Evolutionary conservation across 2,329 filamentous ascomycete genomes (phyloP), one percentile per base, ranked within the genome.

Genomic region (Epichloe scottii): DNA sequence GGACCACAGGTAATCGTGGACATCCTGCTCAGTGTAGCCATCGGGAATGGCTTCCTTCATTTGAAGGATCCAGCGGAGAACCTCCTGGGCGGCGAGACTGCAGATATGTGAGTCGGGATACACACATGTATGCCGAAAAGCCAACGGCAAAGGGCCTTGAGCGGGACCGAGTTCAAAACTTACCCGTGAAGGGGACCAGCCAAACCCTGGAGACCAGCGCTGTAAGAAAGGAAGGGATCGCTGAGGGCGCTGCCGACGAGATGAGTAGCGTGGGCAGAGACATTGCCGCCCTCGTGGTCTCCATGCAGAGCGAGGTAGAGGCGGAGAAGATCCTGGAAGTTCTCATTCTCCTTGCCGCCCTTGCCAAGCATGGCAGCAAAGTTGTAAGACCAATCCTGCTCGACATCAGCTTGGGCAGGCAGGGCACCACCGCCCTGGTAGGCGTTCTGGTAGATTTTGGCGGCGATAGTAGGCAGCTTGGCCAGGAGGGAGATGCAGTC

Each of bases 351-450:
- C 68, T 85, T 81, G 58, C 89, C 89, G 48, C 84, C 81, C 74
- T 94, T 95, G 63, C 91, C 91, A 50, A 97, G 80, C 82, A 97
- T 89, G 58, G 89, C 87, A 44, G 93, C 93, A 63, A 96, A 98
- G 78, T 98, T 98, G 77, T 96, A 95, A 0, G 90, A 85, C 93
- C 93, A 98, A 71, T 98, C 93, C 71, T 96, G 88, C 59, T 85
- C 78, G 52, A 81, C 70, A 62, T 98, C 90, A 47, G 94, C 75
- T 67, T 86, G 74, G 60, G 84, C 79, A 8, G 88, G 82, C 55
- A 95, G 75, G 57, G 86, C 74, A 63, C 85, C 83, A 52, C 77
- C 78, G 66, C 90, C 81, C 60, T 80, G 75, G 78, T 93, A 87
- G 56, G 89, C 76, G 68, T 93, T 93, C 64, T 95, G 89, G 77